A percentile compares a stretch with the other conserved stretches of the same genome.
phyloP scores from a whole-genome alignment of 208 protist genomes.

The Porcisia hertigi region DNA sequence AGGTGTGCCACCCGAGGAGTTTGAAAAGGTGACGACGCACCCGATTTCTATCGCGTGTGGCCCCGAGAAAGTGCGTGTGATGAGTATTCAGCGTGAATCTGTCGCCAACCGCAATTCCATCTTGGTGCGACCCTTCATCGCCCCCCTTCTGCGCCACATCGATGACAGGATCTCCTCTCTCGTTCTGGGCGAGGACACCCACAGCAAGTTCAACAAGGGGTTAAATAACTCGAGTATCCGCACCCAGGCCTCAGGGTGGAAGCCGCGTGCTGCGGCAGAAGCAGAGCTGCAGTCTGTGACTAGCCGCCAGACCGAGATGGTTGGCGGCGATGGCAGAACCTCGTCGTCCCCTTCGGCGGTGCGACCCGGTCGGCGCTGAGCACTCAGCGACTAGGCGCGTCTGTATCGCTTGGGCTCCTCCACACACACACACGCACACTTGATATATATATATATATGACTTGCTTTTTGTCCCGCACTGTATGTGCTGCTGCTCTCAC shows the following conservation, averaged over 20 bases:
- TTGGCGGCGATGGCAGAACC: conserved; percentile 3
- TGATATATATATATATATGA: too few relatives aligned
- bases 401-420: too few relatives aligned
- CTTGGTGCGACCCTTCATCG: conserved; percentile 26
- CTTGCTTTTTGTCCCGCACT: too few relatives aligned
- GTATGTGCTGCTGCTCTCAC: too few relatives aligned
- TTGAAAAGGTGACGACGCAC: conserved; percentile 33
- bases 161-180: conserved; percentile 38
- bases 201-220: not conserved
- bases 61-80: conserved; percentile 30
- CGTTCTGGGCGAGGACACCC: conserved; percentile 2
- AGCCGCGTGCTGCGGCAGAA: not conserved
- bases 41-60: conserved; percentile 33
- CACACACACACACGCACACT: too few relatives aligned
- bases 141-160: conserved; percentile 41
- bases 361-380: conserved; percentile 8
- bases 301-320: conserved; percentile 27
- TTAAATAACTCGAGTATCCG: not conserved
- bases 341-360: conserved; percentile 43
- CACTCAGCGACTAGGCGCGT: not conserved
- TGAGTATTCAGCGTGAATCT: conserved; percentile 51
- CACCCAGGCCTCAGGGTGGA: conserved; percentile 13
- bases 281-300: conserved; percentile 11
- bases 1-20: conserved; percentile 21
- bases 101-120: conserved; percentile 30